Evolutionary conservation across 371 early-diverging fungal species (phyloP), one percentile per base, ranked within the genome.

Genomic region (Rhizopus sp.): DNA sequence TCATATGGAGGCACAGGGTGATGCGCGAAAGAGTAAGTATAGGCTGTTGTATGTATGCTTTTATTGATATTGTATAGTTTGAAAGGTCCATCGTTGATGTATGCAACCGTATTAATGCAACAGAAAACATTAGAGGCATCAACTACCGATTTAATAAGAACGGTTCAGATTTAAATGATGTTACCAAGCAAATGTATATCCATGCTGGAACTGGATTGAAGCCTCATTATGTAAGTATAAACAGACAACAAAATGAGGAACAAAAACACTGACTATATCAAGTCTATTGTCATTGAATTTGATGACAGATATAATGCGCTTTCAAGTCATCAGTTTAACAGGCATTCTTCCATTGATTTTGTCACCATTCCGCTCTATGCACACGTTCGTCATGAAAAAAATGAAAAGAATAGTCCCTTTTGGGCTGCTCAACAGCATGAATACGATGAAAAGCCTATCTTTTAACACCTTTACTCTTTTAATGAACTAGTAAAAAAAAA

Each of bases 121-220:
- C 77, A 12, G 77, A 76, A 38, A 79, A 79, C 30, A 74, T 79
- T 37, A 62, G 72, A 15, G 79, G 77, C 3, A 76, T 79, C 15
- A 68, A 76, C 34, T 75, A 68, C 53, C 61, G 68, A 3, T 66
- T 78, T 17, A 62, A 57, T 41, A 72, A 69, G 33, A 64, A 71
- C 42, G 64, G 66, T 16, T 60, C 53, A 10, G 57, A 66, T 38
- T 13, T 61, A 4, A 40, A 15, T n/a, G 58, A 63, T 29, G 12
- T 53, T 30, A 17, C 49, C 6, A 57, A 56, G 9, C 61, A 61
- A 44, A 42, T 57, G 0, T 30, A 52, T 5, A 46, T 53, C 30
- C 23, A 15, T 10, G 34, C 50, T 13, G 45, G 40, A 32, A n/a
- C 55, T 9, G 38, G 17, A 4, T 44, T 59, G 15, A 62, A 59